A percentile compares a stretch with the other conserved stretches of the same genome.
These are phyloP conservation scores for Ustilago esculenta DNA, from an alignment of 1,284 basidiomycete genomes.

Conservation along the genomic window DNA sequence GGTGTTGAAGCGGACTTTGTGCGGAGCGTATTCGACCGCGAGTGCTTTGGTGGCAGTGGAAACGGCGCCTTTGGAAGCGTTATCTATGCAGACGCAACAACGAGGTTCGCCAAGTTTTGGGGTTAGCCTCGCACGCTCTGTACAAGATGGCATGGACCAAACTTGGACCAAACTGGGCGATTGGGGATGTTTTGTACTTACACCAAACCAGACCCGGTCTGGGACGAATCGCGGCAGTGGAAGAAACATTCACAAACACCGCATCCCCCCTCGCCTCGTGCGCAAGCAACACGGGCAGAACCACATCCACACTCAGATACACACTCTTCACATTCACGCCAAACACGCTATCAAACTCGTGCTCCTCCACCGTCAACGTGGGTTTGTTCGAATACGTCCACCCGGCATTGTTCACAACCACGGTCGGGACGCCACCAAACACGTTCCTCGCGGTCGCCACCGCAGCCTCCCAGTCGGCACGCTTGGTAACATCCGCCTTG, in stretches of 20 bases:
- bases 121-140: no score
- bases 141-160: no score
- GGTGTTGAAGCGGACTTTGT: constrained; percentile 40
- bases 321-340: constrained; percentile 40
- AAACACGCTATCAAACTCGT: constrained; percentile 41
- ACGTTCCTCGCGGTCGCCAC: not conserved
- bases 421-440: constrained; percentile 6
- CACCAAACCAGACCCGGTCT: constrained; percentile 45
- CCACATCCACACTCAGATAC: constrained; percentile 22
- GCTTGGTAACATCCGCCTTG: constrained; percentile 20
- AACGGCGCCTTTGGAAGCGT: constrained; percentile 43
- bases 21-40: constrained; percentile 40
- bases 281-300: constrained; percentile 20
- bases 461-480: constrained; percentile 3
- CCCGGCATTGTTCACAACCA: constrained; percentile 48
- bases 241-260: constrained; percentile 25
- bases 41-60: constrained; percentile 41
- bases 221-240: constrained; percentile 39
- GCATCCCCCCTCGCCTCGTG: constrained; percentile 4
- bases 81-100: constrained; percentile 16
- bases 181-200: constrained; percentile 4
- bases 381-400: constrained; percentile 51
- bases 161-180: no score
- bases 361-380: constrained; percentile 19
- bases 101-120: no score